Evolutionary conservation across 768 basidiomycete species (phyloP), one percentile per base, ranked within the genome.

Genomic region (Hypholoma sublateritium): DNA sequence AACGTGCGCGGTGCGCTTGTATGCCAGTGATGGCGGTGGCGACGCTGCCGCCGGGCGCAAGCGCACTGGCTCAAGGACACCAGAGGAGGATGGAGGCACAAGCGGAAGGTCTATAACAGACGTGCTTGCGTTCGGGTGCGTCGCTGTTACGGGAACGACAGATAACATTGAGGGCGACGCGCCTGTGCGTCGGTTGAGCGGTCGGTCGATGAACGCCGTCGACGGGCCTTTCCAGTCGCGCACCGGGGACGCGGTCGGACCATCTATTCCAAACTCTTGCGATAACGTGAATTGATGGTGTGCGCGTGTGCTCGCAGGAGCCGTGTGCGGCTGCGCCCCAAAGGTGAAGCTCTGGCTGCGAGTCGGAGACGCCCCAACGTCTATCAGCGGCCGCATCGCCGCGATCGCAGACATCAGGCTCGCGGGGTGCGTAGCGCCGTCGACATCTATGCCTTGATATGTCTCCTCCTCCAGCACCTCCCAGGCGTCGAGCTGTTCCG

Each of bases 401-500:
- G 56, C 68, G 44, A 70, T 67, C 16, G 67, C 62, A 32, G 69
- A 64, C 63, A 70, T 65, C 19, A 69, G 59, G 51, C 69, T 71
- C 22, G 59, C 62, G 25, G 63, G 69, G 34, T 66, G 64, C 50
- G 53, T 56, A 19, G 48, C 41, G 3, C 59, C 61, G 0, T 64
- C 57, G 5, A 62, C 37, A 21, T 58, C 55, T 4, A 58, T 51
- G 14, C 56, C 57, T 32, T 54, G 49, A 43, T 59, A 60, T 7
- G 54, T 55, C 7, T 69, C 63, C 22, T 62, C 55, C 8, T 62
- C 62, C 13, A 83, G 60, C n/a, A 80, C 68, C 62, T 82, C 80
- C 81, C 81, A 83, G 12, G 71, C 51, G 14, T 81, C 75, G 25
- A 77, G 55, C 6, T 69, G 60, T 56, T 78, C 78, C 41, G 47